Base-by-base conservation (phyloP, 345 rosid species). In the Populus nigra region DNA sequence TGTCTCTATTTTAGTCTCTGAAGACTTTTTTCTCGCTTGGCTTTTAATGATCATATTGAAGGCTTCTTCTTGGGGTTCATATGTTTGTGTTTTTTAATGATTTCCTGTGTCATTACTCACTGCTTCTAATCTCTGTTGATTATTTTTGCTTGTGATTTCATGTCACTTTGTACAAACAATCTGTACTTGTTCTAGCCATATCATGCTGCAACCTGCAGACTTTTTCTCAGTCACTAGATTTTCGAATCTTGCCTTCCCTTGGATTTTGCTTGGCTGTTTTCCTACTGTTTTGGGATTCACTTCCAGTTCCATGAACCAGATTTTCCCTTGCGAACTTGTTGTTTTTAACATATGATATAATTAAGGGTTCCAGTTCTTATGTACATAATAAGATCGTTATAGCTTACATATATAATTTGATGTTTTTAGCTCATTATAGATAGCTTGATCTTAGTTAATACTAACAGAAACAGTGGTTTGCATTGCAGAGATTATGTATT, bases 401-500 rank as follows among this genome's bases (percentile, higher is more conserved):
- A 23, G 65, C 65, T 23, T 47, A 47, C 50, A 47, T 47, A 13
- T 47, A 47, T 47, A 4, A 47, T 15, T 47, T 47, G 50, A 47
- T 79, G 35, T 57, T 70, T 50, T 25, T 10, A 65, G 29, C 62
- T 65, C 59, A 35, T 69, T 72, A 16, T 59, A 69, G 25, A 36
- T 41, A 68, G 7, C 31, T 10, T 59, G 65, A 59, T 59, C 65
- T 59, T 68, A 38, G 45, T 38, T 16, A 10, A 17, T 68, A 5
- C 62, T 83, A 50, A 84, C 75, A 13, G 20, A 38, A 16, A 36
- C 72, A 16, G 20, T 36, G 79, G n/a, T 63, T 80, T 22, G 68
- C 72, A 72, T 72, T 89, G 93, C 86, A 96, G 99, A 87, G 93
- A 93, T 88, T 93, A 93, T 94, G 98, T 93, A 72, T 89, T 78